Conservation (phyloP, 768 basidiomycete species). For the Xerocomellus dryophilus region DNA sequence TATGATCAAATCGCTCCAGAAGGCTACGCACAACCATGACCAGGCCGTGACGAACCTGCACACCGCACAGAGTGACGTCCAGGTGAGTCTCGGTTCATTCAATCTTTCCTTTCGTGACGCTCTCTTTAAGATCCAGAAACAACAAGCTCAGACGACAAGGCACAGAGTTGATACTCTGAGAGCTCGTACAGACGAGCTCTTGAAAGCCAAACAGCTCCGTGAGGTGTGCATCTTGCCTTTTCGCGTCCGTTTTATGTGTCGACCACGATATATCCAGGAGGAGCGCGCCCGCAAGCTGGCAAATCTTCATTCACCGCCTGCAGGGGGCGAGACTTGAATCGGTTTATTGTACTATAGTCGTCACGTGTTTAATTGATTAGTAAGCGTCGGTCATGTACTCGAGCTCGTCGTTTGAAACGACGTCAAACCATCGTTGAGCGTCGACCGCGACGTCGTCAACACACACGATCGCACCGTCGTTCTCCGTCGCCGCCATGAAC, state of each 20-base stretch:
- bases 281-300: conserved; percentile 22
- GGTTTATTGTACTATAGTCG: not conserved
- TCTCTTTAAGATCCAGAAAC: conserved; percentile 24
- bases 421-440: conserved; percentile 14
- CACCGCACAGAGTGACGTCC: conserved; percentile 42
- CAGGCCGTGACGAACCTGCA: conserved; percentile 41
- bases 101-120: not conserved
- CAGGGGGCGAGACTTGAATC: not conserved
- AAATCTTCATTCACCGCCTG: not conserved
- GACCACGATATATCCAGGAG: conserved; percentile 3
- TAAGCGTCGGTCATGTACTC: conserved; percentile 19
- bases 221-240: conserved; percentile 16
- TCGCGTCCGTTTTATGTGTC: not conserved
- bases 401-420: conserved; percentile 26
- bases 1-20: conserved; percentile 47
- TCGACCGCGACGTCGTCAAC: conserved; percentile 9
- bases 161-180: conserved; percentile 19
- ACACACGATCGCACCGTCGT: conserved; percentile 11
- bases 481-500: conserved; percentile 51
- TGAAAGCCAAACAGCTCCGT: conserved; percentile 19
- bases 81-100: conserved; percentile 31
- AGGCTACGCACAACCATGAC: conserved; percentile 53
- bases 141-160: conserved; percentile 20
- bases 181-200: conserved; percentile 20
- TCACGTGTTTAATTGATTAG: conserved; percentile 1